Evolutionary conservation across 768 basidiomycete genomes (phyloP), one percentile per base, ranked within the genome.

Genomic region (Tubosaeta sp.): DNA sequence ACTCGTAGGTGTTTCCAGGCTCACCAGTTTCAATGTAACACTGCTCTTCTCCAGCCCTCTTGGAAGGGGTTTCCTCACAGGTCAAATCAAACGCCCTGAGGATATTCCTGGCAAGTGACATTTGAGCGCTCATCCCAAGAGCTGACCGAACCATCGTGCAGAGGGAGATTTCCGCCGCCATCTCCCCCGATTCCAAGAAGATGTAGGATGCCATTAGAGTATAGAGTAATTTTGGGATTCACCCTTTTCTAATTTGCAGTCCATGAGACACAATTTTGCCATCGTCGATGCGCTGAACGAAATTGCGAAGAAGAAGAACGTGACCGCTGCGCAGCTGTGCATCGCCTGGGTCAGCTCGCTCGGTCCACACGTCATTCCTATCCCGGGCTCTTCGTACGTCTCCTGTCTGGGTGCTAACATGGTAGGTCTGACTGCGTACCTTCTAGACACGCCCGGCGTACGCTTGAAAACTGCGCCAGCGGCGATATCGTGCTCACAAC

Each of bases 11-110:
- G 37, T 32, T 19, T 14, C 7, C 11, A 7, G 25, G 13, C n/a
- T 16, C 19, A 16, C 12, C 13, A 5, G 11, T 9, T 10, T 48
- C 19, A 10, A 16, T 5, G 12, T 19, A 37, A 38, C n/a, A 10
- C 8, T 35, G n/a, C n/a, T 5, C 10, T 12, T 19, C 25, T 3
- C 9, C 61, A 84, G 77, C 31, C 81, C 82, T 0, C 73, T 83
- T 1, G 80, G 82, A 7, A 67, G 72, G 14, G 80, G 82, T 2
- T 72, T 82, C 63, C 66, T 84, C 27, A 76, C 78, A 0, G 81
- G 82, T 1, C 62, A 73, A 31, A 73, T 82, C 61, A 79, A 75
- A 59, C 65, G 59, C 26, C 50, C 46, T 2, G 65, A 68, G 5
- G 75, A 77, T 25, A 33, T 78, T 34, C 64, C 66, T 29, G 66